A percentile compares a stretch with the other conserved stretches of the same genome.
Conservation (phyloP, 306 rosid genomes). For the Vigna nakashimae region DNA sequence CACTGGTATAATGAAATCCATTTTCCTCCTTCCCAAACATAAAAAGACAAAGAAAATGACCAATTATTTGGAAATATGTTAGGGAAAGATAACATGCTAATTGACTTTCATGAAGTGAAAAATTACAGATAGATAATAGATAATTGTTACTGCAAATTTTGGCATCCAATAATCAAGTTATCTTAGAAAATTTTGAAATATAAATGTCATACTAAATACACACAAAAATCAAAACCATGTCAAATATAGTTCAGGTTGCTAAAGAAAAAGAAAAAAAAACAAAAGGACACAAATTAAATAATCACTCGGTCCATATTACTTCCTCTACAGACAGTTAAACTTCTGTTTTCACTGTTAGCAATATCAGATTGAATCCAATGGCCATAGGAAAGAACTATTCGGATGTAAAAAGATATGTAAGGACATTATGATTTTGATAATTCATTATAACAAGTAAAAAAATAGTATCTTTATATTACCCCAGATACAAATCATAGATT, state of each 20-base stretch:
- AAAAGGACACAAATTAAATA: not conserved
- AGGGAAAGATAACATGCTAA: not conserved
- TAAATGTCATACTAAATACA: conserved; percentile 7
- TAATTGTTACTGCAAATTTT: not conserved
- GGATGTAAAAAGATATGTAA: conserved; percentile 1
- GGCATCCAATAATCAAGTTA: not conserved
- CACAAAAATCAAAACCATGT: not conserved
- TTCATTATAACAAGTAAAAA: conserved; percentile 29
- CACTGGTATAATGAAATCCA: too few relatives aligned
- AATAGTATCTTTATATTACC: conserved; percentile 61
- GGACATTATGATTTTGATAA: conserved; percentile 1
- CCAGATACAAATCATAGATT: conserved; percentile 93
- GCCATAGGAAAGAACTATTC: conserved; percentile 6
- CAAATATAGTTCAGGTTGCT: conserved; percentile 13
- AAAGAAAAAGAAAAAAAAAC: not conserved
- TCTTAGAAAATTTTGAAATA: conserved; percentile 4
- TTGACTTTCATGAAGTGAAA: too few relatives aligned
- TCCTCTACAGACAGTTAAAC: not conserved
- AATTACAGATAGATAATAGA: conserved; percentile 1
- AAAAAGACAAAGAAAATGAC: not conserved
- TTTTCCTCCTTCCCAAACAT: too few relatives aligned
- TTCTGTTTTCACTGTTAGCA: not conserved
- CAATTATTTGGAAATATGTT: not conserved
- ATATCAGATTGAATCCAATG: too few relatives aligned
- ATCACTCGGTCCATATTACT: conserved; percentile 5